Conservation (phyloP, 192 early-diverging fungal species). For the Coemansia aciculifera region DNA sequence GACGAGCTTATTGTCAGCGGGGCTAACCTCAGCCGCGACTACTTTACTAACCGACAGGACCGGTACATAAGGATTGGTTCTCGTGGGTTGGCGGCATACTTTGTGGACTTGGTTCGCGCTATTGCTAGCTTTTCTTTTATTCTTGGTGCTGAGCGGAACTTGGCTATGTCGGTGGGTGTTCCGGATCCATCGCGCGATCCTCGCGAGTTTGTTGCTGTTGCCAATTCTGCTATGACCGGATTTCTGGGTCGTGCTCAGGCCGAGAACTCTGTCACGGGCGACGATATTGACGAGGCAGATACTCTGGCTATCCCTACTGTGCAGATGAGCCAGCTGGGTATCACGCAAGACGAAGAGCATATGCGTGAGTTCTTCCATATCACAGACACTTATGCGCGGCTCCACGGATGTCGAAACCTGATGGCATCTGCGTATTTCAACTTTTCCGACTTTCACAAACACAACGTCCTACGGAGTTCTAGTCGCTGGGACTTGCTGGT, state of each 20-base stretch:
- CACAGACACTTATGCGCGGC: conserved; percentile 34
- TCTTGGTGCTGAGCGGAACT: conserved; percentile 7
- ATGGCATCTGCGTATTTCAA: conserved; percentile 96
- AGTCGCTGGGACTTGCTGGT: conserved; percentile 73
- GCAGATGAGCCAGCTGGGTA: conserved; percentile 81
- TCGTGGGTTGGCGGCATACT: conserved; percentile 67
- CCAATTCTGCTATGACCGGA: conserved; percentile 48
- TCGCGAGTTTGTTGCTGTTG: conserved; percentile 57
- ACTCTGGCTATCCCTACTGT: conserved; percentile 78
- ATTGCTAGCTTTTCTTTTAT: conserved; percentile 68
- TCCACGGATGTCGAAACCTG: conserved; percentile 59
- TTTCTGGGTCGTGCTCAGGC: conserved; percentile 53
- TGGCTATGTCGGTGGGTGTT: conserved; percentile 18
- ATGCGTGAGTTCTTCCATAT: conserved; percentile 66
- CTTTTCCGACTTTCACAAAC: conserved; percentile 70
- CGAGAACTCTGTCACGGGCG: conserved; percentile 4
- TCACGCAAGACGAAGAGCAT: conserved; percentile 75
- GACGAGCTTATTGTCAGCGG: conserved; percentile 76
- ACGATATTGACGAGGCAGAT: conserved; percentile 42
- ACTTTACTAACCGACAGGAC: conserved; percentile 95
- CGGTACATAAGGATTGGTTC: conserved; percentile 79
- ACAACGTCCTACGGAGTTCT: conserved; percentile 59
- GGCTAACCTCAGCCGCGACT: conserved; percentile 90
- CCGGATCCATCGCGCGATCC: conserved; percentile 66
- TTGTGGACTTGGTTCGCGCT: conserved; percentile 62